Base-by-base conservation (phyloP, 257 asterid genomes). In the Plantago major region DNA sequence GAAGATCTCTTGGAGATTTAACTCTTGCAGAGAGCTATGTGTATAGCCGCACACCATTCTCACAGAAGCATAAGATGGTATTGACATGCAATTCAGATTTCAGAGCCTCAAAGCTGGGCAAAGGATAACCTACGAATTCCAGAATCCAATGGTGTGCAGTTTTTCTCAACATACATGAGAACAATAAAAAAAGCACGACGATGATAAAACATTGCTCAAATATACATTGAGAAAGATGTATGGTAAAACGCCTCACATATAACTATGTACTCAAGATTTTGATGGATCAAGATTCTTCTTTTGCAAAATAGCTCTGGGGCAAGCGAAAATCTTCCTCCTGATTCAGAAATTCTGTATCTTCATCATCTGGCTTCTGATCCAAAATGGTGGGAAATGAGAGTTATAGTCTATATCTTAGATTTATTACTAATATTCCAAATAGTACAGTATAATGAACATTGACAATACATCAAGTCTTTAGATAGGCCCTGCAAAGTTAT, bases 341-440 rank as follows among this genome's bases (percentile, higher is more conserved):
- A 45, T 62, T 76, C 65, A 88, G 75, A 53, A 91, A 67, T 49
- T 85, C 96, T 3, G 76, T 33, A 3, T 84, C 95, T 64, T 91
- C 96, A 11, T 86, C 95, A 54, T 91, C 98, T 44, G 95, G 84
- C 74, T 84, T 81, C 98, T 91, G 87, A 66, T 70, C 74, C 38
- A 57, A 55, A 28, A 63, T 19, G 62, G 8, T 1, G 3, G 38
- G 45, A 60, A 60, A 56, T 3, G 17, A 12, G 42, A 46, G 33
- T 48, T 28, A 9, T 40, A 60, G 17, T 8, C 4, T 40, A 18
- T 33, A 52, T 9, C 28, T 46, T 38, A 50, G 22, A 28, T 64
- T 7, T 49, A 46, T 58, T 26, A 45, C 15, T 10, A 11, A 60
- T 22, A 22, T 19, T n/a, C n/a, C 19, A 46, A 11, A 66, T 43